Base-by-base conservation (phyloP, 495 filamentous ascomycete genomes). In the Eremomyces bilateralis region DNA sequence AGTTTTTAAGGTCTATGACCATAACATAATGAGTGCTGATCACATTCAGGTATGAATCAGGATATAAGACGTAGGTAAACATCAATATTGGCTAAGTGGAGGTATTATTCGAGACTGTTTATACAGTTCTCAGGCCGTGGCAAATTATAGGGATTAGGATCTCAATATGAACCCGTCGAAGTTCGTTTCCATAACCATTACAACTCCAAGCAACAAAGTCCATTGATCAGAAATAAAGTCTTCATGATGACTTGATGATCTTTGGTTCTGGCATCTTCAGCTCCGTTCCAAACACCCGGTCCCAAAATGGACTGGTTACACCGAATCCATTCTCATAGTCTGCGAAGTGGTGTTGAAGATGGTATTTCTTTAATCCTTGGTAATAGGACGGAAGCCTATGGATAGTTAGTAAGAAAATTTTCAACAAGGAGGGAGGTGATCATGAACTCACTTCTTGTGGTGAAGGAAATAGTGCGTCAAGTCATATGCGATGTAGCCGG, bases 391-490 rank as follows among this genome's bases (percentile, higher is more conserved):
- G 88, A 10, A 95, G 71, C 34, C 71, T 74, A 25, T 2, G 40
- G 20, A 4, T 30, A 8, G 30, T 42, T 20, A 35, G 31, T 36
- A 36, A 53, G 47, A 19, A 38, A 33, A 12, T 24, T 22, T 6
- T 15, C 3, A 29, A 39, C 4, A 11, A 18, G 12, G 21, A 19
- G 20, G 24, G 15, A 15, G 15, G 25, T 15, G 10, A 3, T 15
- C 21, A 25, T 39, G 20, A 45, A 65, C 69, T 57, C 50, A 77
- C 71, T 78, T 91, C 58, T 76, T 73, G 56, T 99, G 90, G 53
- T 99, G 90, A n/a, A 99, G 70, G 67, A 95, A 94, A 58, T 95
- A 99, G 54, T 99, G 90, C 11, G 88, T 95, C 59, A 93, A 40
- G 50, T 99, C 90, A 60, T 99, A 99, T 58, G 75, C 80, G 34